These are phyloP conservation scores for Penicillium canescens DNA, from an alignment of 495 filamentous ascomycete species.

Conservation along the genomic window DNA sequence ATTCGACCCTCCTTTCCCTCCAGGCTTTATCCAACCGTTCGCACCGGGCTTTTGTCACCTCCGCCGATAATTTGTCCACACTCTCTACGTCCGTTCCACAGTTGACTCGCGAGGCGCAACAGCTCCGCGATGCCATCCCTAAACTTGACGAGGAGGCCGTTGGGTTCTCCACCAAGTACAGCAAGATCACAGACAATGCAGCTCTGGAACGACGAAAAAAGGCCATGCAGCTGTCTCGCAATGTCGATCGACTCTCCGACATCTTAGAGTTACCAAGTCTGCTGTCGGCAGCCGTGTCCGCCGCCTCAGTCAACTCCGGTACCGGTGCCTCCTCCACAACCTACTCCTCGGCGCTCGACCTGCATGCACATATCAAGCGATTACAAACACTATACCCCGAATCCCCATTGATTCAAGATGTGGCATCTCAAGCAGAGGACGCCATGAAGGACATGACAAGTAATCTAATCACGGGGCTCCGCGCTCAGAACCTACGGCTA, in stretches of 20 bases:
- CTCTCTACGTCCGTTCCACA: slow-evolving; percentile 66
- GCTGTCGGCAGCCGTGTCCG: slow-evolving; percentile 72
- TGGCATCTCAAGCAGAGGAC: slow-evolving; percentile 76
- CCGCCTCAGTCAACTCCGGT: slow-evolving; percentile 50
- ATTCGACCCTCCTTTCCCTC: slow-evolving; percentile 81
- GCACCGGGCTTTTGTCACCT: slow-evolving; percentile 82
- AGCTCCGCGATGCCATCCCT: slow-evolving; percentile 72
- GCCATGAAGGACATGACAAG: slow-evolving; percentile 89
- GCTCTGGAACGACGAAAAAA: slow-evolving; percentile 74
- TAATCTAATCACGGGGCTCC: slow-evolving; percentile 77
- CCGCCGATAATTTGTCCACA: slow-evolving; percentile 72
- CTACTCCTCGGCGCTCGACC: slow-evolving; percentile 87
- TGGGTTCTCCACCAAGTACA: slow-evolving; percentile 81
- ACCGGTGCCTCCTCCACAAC: slow-evolving; percentile 60
- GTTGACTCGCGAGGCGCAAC: slow-evolving; percentile 61
- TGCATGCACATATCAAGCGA: slow-evolving; percentile 91
- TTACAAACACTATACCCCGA: slow-evolving; percentile 80
- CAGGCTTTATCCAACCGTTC: slow-evolving; percentile 90
- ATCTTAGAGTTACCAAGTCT: slow-evolving; percentile 89
- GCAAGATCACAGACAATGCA: slow-evolving; percentile 69
- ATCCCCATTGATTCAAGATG: slow-evolving; percentile 70
- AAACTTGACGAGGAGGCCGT: slow-evolving; percentile 76
- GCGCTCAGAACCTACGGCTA: slow-evolving; percentile 77
- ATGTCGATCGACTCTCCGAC: slow-evolving; percentile 86
- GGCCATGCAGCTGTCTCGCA: slow-evolving; percentile 81